A percentile compares a stretch with the other conserved stretches of the same genome.
These are phyloP conservation scores for Agrocybe praecox DNA, from an alignment of 768 basidiomycete genomes.

Conservation along the genomic window DNA sequence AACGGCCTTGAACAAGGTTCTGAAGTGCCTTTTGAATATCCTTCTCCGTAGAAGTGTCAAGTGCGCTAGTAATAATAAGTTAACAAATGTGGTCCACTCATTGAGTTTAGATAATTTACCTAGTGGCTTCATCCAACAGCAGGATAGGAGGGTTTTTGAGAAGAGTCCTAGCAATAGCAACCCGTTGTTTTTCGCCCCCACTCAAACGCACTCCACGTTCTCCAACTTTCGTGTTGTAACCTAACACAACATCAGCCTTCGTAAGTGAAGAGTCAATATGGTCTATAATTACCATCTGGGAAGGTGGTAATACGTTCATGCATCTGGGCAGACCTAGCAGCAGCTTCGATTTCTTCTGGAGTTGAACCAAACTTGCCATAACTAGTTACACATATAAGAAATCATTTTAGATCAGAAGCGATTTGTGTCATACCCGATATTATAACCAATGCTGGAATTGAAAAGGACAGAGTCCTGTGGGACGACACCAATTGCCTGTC, in stretches of 20 bases:
- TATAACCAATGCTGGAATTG: conserved; percentile 71
- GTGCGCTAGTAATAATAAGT: conserved; percentile 47
- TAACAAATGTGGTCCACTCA: conserved; percentile 1
- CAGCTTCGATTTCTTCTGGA: conserved; percentile 74
- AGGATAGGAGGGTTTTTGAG: conserved; percentile 85
- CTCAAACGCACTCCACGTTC: conserved; percentile 84
- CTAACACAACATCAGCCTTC: conserved; percentile 22
- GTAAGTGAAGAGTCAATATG: background rate
- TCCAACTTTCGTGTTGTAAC: conserved; percentile 87
- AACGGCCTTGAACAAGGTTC: conserved; percentile 72
- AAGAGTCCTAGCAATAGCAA: conserved; percentile 85
- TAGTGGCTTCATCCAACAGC: conserved; percentile 78
- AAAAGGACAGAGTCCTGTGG: conserved; percentile 84
- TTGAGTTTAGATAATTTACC: conserved; percentile 32
- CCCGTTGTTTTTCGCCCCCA: conserved; percentile 90
- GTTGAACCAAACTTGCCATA: conserved; percentile 79
- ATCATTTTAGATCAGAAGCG: background rate
- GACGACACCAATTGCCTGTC: conserved; percentile 86
- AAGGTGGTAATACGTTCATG: conserved; percentile 84
- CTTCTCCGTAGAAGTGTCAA: conserved; percentile 90
- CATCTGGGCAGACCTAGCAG: conserved; percentile 83
- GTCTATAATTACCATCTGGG: conserved; percentile 56
- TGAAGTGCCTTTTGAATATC: conserved; percentile 89
- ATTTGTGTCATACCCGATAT: conserved; percentile 59
- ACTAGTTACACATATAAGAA: conserved; percentile 28